phyloP scores from a whole-genome alignment of 2,329 filamentous ascomycete species.

The Thielaviopsis punctulata region DNA sequence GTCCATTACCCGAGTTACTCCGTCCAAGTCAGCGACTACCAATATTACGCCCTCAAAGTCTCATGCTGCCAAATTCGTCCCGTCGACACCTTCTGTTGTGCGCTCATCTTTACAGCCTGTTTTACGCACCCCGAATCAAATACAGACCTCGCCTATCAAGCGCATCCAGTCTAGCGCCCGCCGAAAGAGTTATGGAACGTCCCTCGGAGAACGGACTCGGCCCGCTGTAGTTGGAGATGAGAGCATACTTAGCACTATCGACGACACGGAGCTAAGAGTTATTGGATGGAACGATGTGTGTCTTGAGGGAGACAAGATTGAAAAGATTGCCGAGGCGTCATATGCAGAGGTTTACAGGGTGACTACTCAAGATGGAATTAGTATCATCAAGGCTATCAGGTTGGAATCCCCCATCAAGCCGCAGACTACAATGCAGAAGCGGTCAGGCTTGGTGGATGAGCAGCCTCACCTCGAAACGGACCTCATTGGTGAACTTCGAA shows the following conservation, averaged over 20 bases:
- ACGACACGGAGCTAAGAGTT: slow-evolving; percentile 20
- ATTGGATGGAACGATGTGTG: slow-evolving; percentile 42
- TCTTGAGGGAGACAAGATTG: slow-evolving; percentile 32
- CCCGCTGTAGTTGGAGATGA: background rate
- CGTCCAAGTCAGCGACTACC: background rate
- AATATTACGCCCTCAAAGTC: background rate
- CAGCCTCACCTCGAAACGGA: slow-evolving; percentile 37
- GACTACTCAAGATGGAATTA: slow-evolving; percentile 39
- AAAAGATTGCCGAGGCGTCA: slow-evolving; percentile 50
- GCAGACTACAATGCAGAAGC: slow-evolving; percentile 38
- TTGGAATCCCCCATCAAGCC: slow-evolving; percentile 39
- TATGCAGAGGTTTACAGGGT: slow-evolving; percentile 50
- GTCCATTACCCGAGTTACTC: background rate
- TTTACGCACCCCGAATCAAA: background rate
- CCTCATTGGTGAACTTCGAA: slow-evolving; percentile 40
- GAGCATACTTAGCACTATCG: slow-evolving; percentile 10
- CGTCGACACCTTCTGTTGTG: background rate
- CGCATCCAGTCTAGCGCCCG: background rate
- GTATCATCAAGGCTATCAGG: slow-evolving; percentile 48
- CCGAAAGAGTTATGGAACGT: background rate
- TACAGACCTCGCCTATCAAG: background rate
- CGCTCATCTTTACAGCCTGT: background rate
- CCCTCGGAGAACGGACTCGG: too few relatives aligned
- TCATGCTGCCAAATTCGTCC: background rate
- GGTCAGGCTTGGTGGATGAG: slow-evolving; percentile 38